A percentile compares a stretch with the other conserved stretches of the same genome.
Conservation (phyloP, 2,329 filamentous ascomycete species). For the Keithomyces neogunnii region DNA sequence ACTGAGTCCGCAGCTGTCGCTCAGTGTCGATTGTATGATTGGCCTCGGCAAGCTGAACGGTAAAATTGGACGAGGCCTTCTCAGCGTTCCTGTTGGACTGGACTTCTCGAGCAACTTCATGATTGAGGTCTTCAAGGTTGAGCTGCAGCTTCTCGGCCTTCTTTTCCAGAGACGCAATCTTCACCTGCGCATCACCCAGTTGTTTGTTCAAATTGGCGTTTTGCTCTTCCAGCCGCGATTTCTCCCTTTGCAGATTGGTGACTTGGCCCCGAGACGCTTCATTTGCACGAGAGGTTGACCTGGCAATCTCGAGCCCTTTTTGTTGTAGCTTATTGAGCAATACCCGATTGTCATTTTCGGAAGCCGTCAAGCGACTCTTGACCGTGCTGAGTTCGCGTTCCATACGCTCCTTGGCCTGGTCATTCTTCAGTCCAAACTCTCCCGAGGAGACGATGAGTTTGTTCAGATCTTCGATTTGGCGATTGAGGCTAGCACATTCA, state of each 20-base stretch:
- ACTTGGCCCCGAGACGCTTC: slow-evolving; percentile 77
- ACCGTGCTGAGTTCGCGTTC: slow-evolving; percentile 87
- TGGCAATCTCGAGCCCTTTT: slow-evolving; percentile 91
- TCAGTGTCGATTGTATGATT: slow-evolving; percentile 89
- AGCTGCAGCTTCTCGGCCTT: slow-evolving; percentile 88
- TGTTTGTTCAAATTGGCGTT: slow-evolving; percentile 74
- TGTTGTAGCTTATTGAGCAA: slow-evolving; percentile 97
- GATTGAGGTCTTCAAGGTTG: slow-evolving; percentile 82
- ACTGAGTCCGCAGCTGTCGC: slow-evolving; percentile 73
- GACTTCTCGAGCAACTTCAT: slow-evolving; percentile 83
- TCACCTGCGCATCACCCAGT: slow-evolving; percentile 75
- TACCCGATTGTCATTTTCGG: slow-evolving; percentile 91
- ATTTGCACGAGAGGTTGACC: slow-evolving; percentile 76
- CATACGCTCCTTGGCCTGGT: slow-evolving; percentile 87
- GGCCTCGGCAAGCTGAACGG: slow-evolving; percentile 76
- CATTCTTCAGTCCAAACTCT: slow-evolving; percentile 79
- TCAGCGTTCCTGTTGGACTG: slow-evolving; percentile 86
- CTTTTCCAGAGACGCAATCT: slow-evolving; percentile 79
- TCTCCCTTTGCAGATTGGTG: slow-evolving; percentile 70
- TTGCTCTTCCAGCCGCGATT: slow-evolving; percentile 73
- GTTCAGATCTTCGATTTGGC: slow-evolving; percentile 77
- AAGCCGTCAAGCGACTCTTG: slow-evolving; percentile 80
- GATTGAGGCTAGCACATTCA: slow-evolving; percentile 68
- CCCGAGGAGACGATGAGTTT: slow-evolving; percentile 84
- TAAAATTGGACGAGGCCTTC: slow-evolving; percentile 72